phyloP scores from a whole-genome alignment of 345 rosid species.

The Gossypium stocksii region DNA sequence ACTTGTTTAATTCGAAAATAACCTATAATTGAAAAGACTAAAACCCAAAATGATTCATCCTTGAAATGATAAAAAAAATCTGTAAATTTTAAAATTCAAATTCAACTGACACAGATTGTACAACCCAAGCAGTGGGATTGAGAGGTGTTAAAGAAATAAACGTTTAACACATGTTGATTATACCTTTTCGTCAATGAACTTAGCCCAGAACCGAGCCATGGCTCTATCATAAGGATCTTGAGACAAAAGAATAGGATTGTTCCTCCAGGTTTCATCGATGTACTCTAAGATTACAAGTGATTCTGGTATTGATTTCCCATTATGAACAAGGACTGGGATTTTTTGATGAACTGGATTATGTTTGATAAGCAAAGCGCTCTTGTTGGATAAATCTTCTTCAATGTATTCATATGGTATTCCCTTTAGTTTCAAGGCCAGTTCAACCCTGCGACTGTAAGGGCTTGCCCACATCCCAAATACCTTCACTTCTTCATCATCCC shows the following conservation, averaged over 20 bases:
- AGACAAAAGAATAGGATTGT: conserved; percentile 35
- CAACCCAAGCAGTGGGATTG: too few relatives aligned
- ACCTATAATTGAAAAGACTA: too few relatives aligned
- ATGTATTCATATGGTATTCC: conserved; percentile 11
- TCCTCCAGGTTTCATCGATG: conserved; percentile 1
- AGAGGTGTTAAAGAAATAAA: too few relatives aligned
- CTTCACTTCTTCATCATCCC: background rate
- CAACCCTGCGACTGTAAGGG: background rate
- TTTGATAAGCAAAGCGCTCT: conserved; percentile 2
- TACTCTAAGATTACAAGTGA: conserved; percentile 8
- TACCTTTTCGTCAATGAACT: conserved; percentile 34
- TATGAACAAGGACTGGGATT: conserved; percentile 10
- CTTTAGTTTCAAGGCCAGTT: background rate
- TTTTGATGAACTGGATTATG: conserved; percentile 12
- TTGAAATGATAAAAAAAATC: too few relatives aligned
- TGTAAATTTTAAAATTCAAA: too few relatives aligned
- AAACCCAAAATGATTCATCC: too few relatives aligned
- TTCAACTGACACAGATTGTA: too few relatives aligned
- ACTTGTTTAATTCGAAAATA: too few relatives aligned
- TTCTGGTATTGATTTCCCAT: background rate
- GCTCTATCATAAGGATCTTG: conserved; percentile 37
- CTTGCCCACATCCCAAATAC: background rate
- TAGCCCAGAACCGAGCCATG: conserved; percentile 40
- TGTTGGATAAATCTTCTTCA: conserved; percentile 12
- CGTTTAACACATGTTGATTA: background rate